A percentile compares a stretch with the other conserved stretches of the same genome.
These are phyloP conservation scores for Saccharomycopsis capsularis DNA, from an alignment of 805 yeast genomes.

Conservation along the genomic window DNA sequence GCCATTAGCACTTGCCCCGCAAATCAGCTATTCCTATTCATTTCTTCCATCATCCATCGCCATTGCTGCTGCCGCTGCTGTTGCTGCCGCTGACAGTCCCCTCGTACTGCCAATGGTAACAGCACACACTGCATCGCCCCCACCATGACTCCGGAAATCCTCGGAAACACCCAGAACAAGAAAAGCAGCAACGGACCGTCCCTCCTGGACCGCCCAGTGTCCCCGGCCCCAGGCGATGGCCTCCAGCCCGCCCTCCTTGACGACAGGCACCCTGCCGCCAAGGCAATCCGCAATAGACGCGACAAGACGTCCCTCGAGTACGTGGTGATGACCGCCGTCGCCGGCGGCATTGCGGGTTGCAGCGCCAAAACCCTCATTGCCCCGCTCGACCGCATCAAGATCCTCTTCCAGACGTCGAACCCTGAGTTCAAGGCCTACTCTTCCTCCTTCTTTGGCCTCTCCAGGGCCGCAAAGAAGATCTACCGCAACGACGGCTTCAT, in stretches of 20 bases:
- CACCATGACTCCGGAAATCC: too few relatives aligned
- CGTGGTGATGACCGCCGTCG: slow-evolving; percentile 74
- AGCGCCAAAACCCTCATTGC: slow-evolving; percentile 96
- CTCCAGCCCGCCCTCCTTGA: background rate
- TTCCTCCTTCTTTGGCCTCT: slow-evolving; percentile 73
- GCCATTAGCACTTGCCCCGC: too few relatives aligned
- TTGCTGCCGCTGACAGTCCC: too few relatives aligned
- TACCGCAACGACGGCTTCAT: slow-evolving; percentile 58
- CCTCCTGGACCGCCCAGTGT: too few relatives aligned
- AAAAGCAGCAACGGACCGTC: too few relatives aligned
- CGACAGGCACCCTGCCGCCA: background rate
- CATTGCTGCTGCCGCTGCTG: too few relatives aligned
- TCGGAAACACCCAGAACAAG: too few relatives aligned
- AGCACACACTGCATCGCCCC: too few relatives aligned
- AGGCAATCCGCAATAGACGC: background rate
- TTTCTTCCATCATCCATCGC: too few relatives aligned
- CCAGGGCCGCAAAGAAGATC: slow-evolving; percentile 64
- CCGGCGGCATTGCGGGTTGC: slow-evolving; percentile 94
- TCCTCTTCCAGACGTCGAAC: slow-evolving; percentile 88
- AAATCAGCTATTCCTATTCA: too few relatives aligned
- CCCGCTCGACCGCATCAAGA: slow-evolving; percentile 91
- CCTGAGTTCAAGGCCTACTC: slow-evolving; percentile 78
- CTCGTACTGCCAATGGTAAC: too few relatives aligned
- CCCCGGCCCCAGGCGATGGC: too few relatives aligned
- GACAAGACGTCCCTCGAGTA: slow-evolving; percentile 70